A percentile compares a stretch with the other conserved stretches of the same genome.
Conservation (phyloP, 1,139 yeast species). For the Candida glucosophila region DNA sequence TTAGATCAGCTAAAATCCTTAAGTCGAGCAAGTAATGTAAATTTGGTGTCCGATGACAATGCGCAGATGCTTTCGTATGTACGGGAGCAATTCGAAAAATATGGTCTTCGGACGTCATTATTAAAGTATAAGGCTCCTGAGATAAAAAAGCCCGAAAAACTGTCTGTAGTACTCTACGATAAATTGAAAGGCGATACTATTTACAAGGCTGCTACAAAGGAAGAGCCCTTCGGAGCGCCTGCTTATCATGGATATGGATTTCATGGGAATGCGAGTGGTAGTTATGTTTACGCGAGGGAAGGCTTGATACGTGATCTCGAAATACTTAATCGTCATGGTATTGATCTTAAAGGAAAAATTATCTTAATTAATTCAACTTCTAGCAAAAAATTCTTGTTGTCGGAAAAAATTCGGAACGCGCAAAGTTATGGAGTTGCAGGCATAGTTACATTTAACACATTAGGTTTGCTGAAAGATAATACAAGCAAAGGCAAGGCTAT, state of each 20-base stretch:
- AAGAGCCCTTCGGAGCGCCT: constrained; percentile 24
- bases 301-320: constrained; percentile 24
- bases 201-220: constrained; percentile 19
- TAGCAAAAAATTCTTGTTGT: constrained; percentile 10
- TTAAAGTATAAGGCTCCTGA: constrained; percentile 11
- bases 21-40: constrained; percentile 11
- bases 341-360: constrained; percentile 17
- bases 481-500: no score
- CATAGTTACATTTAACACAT: no score
- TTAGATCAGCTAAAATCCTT: constrained; percentile 15
- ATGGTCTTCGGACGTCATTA: constrained; percentile 18
- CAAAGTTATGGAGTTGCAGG: constrained; percentile 21
- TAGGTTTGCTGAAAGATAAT: no score
- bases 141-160: constrained; percentile 15
- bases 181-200: constrained; percentile 11
- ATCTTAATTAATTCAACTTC: constrained; percentile 18
- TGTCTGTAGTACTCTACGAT: constrained; percentile 20
- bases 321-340: constrained; percentile 11
- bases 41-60: constrained; percentile 21
- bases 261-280: constrained; percentile 17
- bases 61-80: constrained; percentile 18
- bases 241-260: constrained; percentile 26
- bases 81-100: constrained; percentile 15
- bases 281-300: constrained; percentile 22
- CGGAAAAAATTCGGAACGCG: constrained; percentile 22